Evolutionary conservation across 257 asterid genomes (phyloP).

Genomic region (Osmanthus fragrans): DNA sequence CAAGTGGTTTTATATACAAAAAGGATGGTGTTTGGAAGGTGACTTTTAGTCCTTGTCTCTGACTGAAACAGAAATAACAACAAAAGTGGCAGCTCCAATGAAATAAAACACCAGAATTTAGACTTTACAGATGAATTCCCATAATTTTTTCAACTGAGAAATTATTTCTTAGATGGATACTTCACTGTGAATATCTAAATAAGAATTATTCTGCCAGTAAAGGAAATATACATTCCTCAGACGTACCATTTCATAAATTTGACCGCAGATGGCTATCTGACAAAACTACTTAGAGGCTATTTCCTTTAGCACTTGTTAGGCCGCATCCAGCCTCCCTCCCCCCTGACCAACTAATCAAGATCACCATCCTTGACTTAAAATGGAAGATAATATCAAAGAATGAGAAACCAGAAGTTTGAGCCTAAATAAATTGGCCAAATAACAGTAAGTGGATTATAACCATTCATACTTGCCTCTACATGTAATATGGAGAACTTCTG

Average conservation of each 20-base stretch:
- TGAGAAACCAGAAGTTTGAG: no score
- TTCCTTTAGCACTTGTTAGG: background rate
- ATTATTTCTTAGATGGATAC: conserved; percentile 1
- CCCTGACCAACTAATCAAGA: background rate
- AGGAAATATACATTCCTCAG: no score
- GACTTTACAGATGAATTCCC: conserved; percentile 27
- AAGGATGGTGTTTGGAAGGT: conserved; percentile 3
- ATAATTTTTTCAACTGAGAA: conserved; percentile 12
- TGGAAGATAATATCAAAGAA: background rate
- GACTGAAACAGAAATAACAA: conserved; percentile 21
- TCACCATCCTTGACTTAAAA: background rate
- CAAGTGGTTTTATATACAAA: background rate
- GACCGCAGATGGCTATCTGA: background rate
- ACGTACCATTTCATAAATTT: no score
- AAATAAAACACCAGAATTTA: conserved; percentile 11
- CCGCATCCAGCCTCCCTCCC: background rate
- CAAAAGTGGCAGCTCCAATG: conserved; percentile 16
- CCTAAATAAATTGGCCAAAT: no score
- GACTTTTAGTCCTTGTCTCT: conserved; percentile 1
- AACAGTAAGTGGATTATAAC: no score
- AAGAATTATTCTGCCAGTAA: no score
- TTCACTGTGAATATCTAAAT: background rate
- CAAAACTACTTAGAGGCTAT: background rate
- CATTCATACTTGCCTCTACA: no score
- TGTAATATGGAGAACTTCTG: no score